Base-by-base conservation (phyloP, 805 yeast genomes). In the Crinitomyces ghanaensis region DNA sequence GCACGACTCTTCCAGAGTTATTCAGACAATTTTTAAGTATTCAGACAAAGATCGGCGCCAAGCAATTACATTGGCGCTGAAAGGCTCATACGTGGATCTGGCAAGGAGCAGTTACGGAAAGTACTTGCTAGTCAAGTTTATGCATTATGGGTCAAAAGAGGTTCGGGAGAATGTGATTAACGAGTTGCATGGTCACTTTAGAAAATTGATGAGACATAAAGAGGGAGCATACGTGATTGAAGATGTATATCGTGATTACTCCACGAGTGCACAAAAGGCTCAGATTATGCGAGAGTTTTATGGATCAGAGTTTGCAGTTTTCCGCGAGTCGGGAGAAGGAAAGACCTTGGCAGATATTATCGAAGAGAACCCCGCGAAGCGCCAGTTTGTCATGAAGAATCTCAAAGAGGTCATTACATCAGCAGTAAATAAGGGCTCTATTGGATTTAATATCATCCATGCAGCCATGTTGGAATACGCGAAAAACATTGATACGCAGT, bases 181-280 rank as follows among this genome's bases (percentile, higher is more conserved):
- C 50, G 95, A 85, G 60, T 67, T 88, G 44, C 94, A 85, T 51
- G 98, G 98, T 31, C 77, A 77, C 48, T 71, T 83, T 50, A 70
- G 95, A 56, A 88, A 84, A 59, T 65, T 88, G 38, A 84, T 88
- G 91, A 76, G 93, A 65, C 96, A 88, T 61, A 78, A 81, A 62
- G 97, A 88, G 66, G 98, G 96, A 60, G 97, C 97, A 9, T 85
- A 88, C 50, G 97, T 88, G 25, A 85, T 86, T 44, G 97, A 88
- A 60, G 98, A 88, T 65, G 66, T 83, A 50, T 88, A 66, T 53
- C 82, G 83, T 16, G 70, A 85, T 37, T 88, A 86, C 57, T 74
- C 95, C 7, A 73, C 84, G 16, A 70, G 78, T 19, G 82, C 77
- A 42, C 97, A 88, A 60, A 81, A 73, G 57, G 72, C 73, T 36